Evolutionary conservation across 2,329 filamentous ascomycete species (phyloP), one percentile per base, ranked within the genome.

Genomic region (Akanthomyces lecanii): DNA sequence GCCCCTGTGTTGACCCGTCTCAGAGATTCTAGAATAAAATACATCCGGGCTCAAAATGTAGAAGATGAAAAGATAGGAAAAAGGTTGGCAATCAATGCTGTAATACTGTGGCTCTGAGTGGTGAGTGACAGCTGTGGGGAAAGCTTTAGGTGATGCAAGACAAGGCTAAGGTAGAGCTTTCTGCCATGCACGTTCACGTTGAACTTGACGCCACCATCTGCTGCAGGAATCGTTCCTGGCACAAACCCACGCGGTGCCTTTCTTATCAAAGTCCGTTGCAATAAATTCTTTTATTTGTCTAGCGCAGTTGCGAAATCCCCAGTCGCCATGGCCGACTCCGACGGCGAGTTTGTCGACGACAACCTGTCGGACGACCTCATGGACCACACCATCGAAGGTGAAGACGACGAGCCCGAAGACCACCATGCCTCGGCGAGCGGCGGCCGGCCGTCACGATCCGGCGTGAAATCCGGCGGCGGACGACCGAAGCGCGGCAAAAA

Each of bases 321-420:
- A n/a, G 23, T 55, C 64, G 66, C 65, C 67, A 91, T 91, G 89
- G 86, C 87, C 62, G 88, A 90, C 75, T 90, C 88, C 21, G 89
- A 91, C 71, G 88, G 85, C 74, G 88, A 90, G 67, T 90, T 85
- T 72, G 82, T 89, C 65, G 83, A 74, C 67, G 83, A 85, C 64
- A 83, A 84, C 69, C 79, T 81, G 72, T 89, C 86, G 28, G 87
- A 89, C 69, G 88, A 89, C 66, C 79, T 86, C 65, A 77, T 79
- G 65, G 78, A 79, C 68, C 78, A 82, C 68, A 78, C 76, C 50
- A 76, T 80, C 67, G 77, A 75, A 61, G 74, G 78, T 57, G 76
- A 75, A 58, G 69, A 65, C 65, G 63, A 64, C 47, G 63, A 58
- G 23, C 38, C 59, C 59, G 59, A 52, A 36, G 30, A 54, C 53